Evolutionary conservation across 2,329 filamentous ascomycete genomes (phyloP), one percentile per base, ranked within the genome.

Genomic region (Rhynchosporium agropyri): DNA sequence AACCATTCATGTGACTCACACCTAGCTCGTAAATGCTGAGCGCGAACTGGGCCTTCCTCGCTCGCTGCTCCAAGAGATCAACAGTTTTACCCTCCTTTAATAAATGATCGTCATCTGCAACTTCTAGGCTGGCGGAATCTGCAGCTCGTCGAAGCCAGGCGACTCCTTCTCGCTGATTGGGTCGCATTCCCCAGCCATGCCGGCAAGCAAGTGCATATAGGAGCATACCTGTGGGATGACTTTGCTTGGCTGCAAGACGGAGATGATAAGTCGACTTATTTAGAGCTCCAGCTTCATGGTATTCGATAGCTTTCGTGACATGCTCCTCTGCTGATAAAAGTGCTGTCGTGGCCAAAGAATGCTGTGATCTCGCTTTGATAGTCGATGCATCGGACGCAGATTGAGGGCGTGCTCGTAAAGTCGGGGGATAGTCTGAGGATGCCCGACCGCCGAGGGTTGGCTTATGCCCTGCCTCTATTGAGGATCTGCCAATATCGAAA

Each of bases 251-350:
- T 3, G 95, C 95, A 64, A 96, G 85, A 40, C 95, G 89, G 50
- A 99, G 83, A 74, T 99, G 95, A 74, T 98, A 99, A 0, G 95
- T 98, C 0, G 94, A 98, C 76, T 98, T 93, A 67, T 93, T 92
- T 36, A 97, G 80, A 10, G 90, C 89, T 20, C 94, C 94, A 53
- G 88, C 87, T 74, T 97, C 91, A 73, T 99, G 95, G 64, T 92
- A 89, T 65, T 91, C 88, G 62, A 99, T 95, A 8, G 92, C 95
- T 77, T 94, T 95, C 33, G 89, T 84, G 51, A 98, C 85, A 74
- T 99, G 94, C 64, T 98, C 90, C 68, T 98, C 93, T 0, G 91
- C 83, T 3, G 90, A 89, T 73, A 92, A 86, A 38, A 92, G 90
- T 2, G 86, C 83, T 48, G 81, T 79, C 28, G 85, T 80, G 4